Conservation (phyloP, 2,329 filamentous ascomycete species). For the Hypomyces perniciosus region DNA sequence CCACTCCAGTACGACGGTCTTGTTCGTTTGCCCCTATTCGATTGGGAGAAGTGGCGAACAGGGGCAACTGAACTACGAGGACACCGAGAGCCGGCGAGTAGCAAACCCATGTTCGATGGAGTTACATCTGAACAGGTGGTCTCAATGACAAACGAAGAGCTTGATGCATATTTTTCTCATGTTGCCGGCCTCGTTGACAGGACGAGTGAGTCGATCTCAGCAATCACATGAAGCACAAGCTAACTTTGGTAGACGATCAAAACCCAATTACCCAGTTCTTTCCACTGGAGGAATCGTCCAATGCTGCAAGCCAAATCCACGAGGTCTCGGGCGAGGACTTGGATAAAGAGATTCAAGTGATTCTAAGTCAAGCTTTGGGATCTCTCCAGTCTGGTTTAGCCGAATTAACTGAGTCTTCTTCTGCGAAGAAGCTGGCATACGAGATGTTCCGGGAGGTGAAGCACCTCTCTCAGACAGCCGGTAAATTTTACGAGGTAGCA, state of each 20-base stretch:
- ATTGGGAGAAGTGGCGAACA: constrained; percentile 67
- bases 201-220: constrained; percentile 23
- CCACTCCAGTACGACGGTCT: constrained; percentile 20
- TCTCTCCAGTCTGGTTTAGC: background rate
- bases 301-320: constrained; percentile 11
- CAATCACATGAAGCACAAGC: background rate
- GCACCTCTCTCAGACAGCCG: constrained; percentile 27
- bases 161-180: constrained; percentile 59
- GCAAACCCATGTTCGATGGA: constrained; percentile 37
- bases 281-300: constrained; percentile 19
- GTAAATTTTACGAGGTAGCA: constrained; percentile 27
- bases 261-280: constrained; percentile 31
- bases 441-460: constrained; percentile 26
- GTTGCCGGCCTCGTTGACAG: constrained; percentile 28
- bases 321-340: constrained; percentile 23
- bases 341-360: constrained; percentile 16
- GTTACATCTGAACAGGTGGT: constrained; percentile 58
- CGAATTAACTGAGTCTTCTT: background rate
- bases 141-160: constrained; percentile 51
- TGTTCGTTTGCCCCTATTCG: constrained; percentile 33
- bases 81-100: constrained; percentile 6
- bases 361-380: constrained; percentile 18
- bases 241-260: constrained; percentile 16
- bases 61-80: constrained; percentile 32
- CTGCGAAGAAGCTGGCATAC: background rate